A percentile compares a stretch with the other conserved stretches of the same genome.
Evolutionary conservation across 2,329 filamentous ascomycete genomes (phyloP).

Genomic region (Trichoderma asperellum): DNA sequence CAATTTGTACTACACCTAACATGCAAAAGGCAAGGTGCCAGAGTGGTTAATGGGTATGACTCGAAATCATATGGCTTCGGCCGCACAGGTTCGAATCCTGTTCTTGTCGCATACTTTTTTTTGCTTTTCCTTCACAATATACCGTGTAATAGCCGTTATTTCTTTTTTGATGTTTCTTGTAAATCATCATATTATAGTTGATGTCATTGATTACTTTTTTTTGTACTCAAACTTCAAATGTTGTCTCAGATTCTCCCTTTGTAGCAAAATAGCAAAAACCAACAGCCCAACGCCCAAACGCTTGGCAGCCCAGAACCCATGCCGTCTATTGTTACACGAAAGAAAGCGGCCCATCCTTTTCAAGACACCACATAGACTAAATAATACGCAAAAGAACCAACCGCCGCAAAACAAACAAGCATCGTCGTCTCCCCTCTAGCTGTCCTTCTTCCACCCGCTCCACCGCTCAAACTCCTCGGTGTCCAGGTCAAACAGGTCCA

Average conservation of each 20-base stretch:
- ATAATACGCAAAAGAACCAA: no score
- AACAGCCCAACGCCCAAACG: not conserved
- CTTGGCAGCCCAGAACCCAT: not conserved
- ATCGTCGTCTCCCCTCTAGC: not conserved
- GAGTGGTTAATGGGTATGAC: conserved; percentile 30
- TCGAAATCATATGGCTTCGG: conserved; percentile 30
- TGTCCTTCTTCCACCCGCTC: conserved; percentile 36
- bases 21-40: conserved; percentile 28
- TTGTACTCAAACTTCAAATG: not conserved
- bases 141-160: not conserved
- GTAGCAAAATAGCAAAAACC: not conserved
- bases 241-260: not conserved
- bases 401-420: not conserved
- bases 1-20: not conserved
- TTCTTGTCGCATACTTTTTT: conserved; percentile 27
- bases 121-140: not conserved
- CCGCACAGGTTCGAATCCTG: conserved; percentile 30
- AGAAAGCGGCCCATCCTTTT: not conserved
- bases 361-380: not conserved
- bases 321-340: not conserved
- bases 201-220: not conserved
- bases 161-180: not conserved
- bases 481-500: conserved; percentile 51
- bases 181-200: not conserved
- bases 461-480: conserved; percentile 46